Evolutionary conservation across 768 basidiomycete species (phyloP), one percentile per base, ranked within the genome.

Genomic region (Gyrodon lividus): DNA sequence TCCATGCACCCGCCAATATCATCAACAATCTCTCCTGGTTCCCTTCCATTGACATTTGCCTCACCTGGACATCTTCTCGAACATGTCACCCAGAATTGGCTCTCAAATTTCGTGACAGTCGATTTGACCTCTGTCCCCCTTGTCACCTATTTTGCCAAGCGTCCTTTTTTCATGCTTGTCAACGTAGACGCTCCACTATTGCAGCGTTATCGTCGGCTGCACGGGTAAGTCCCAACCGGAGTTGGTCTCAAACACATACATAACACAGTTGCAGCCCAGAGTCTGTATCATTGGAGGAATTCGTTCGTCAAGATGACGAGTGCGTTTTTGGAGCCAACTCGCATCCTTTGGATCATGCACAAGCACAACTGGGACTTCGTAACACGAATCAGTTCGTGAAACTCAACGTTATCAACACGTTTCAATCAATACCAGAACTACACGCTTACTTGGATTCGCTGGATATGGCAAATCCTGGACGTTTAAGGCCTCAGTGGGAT

Each of bases 401-500:
- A 55, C 69, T 89, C 46, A 78, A 77, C 39, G 64, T 94, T 48
- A 68, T 75, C 51, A 93, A 93, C 61, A 65, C 78, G n/a, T 92
- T 87, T 59, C 60, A 68, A 23, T 72, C 75, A 26, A 51, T 86
- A 14, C 52, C 71, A n/a, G 73, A 73, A 4, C 71, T 98, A 0
- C 72, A 85, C 59, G 56, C 63, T 12, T 74, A 95, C 62, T 72
- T 98, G 9, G 84, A 89, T 52, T 63, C 71, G 2, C 59, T 96
- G 35, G 75, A 95, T 64, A 68, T 98, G 6, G 62, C 84, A 30
- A 79, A 94, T 62, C 70, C 78, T 2, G 84, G 89, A 59, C 82
- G 91, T 49, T 70, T 97, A 24, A 77, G 96, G 42, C 96, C 96
- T 3, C 78, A 80, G 14, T 98, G 96, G 96, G 96, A 98, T 66